Base-by-base conservation (phyloP, 108 stramenopile genomes). In the Nitzschia sp. region DNA sequence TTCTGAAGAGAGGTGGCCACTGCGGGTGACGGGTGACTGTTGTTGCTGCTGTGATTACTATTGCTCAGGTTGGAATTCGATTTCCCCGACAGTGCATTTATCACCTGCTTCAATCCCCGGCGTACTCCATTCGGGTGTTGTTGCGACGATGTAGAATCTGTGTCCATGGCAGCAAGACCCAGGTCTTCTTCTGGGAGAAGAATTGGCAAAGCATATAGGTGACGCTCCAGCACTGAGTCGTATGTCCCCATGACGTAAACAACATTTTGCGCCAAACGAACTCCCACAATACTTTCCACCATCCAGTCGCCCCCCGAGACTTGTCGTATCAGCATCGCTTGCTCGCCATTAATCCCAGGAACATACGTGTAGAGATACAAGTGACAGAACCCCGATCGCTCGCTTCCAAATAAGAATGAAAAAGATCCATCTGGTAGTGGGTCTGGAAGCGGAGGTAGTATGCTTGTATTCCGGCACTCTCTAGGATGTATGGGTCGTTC, bases 311-410 rank as follows among this genome's bases (percentile, higher is more conserved):
- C 91, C 15, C 60, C 75, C 0, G 89, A 71, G 9, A 91, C 61
- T 60, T 85, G 68, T 22, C 86, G 76, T 30, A 88, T 45, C 36
- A 83, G 66, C 36, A 80, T 81, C 3, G 87, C 85, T 32, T 73
- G 73, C 0, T 72, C 81, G 26, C 75, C 73, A 22, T 78, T 82
- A 45, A 71, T 45, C 16, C 81, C 81, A 11, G 83, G 81, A 27
- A 80, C 77, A 70, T 90, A 94, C 26, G 80, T 86, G 72, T 93
- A 96, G 22, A 96, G 76, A 63, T 97, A 95, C 32, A 97, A 63
- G 47, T 95, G 96, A 46, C 59, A 83, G 67, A 64, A 94, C 22
- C 96, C 96, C 11, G 81, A 81, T 25, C 94, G 63, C 80, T 97
- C 94, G 15, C 83, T 85, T 27, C 80, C 91, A 78, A 92, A 94